Conservation (phyloP, 352 stramenopile genomes). For the Pythium vanterpoolii region DNA sequence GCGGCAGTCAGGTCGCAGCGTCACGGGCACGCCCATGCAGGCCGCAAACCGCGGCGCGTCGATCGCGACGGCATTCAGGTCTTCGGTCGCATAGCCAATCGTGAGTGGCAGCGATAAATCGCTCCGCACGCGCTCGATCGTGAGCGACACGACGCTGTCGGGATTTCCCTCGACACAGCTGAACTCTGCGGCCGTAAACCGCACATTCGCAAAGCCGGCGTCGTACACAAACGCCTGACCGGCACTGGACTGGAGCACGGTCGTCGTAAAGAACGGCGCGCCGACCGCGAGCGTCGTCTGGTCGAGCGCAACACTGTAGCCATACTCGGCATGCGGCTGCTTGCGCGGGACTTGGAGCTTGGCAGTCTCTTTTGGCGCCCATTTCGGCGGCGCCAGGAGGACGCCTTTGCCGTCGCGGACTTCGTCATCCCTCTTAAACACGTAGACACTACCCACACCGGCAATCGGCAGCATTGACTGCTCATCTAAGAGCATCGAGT, state of each 20-base stretch:
- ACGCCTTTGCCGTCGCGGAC: constrained; percentile 66
- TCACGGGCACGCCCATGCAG: constrained; percentile 57
- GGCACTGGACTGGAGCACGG: constrained; percentile 29
- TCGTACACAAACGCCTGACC: constrained; percentile 74
- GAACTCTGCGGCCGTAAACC: constrained; percentile 60
- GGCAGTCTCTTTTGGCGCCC: constrained; percentile 60
- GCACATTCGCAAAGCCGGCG: constrained; percentile 42
- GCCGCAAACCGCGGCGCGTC: constrained; percentile 53
- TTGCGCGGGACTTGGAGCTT: constrained; percentile 82
- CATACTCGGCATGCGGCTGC: constrained; percentile 49
- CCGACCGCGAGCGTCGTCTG: constrained; percentile 56
- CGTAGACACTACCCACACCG: constrained; percentile 59
- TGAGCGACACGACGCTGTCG: constrained; percentile 57
- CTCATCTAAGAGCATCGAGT: constrained; percentile 48
- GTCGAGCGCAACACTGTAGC: constrained; percentile 49
- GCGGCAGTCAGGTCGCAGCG: constrained; percentile 51
- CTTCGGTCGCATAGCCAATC: constrained; percentile 72
- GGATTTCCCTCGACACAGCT: constrained; percentile 58
- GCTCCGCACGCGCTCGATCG: constrained; percentile 33
- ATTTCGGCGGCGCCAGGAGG: constrained; percentile 56
- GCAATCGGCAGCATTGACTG: constrained; percentile 28
- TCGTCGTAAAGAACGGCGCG: constrained; percentile 52
- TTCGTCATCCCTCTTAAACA: constrained; percentile 61
- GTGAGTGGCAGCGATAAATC: constrained; percentile 55
- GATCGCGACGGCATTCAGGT: constrained; percentile 55